A percentile compares a stretch with the other conserved stretches of the same genome.
Evolutionary conservation across 2,329 filamentous ascomycete species (phyloP).

Genomic region (Lachnellula arida): DNA sequence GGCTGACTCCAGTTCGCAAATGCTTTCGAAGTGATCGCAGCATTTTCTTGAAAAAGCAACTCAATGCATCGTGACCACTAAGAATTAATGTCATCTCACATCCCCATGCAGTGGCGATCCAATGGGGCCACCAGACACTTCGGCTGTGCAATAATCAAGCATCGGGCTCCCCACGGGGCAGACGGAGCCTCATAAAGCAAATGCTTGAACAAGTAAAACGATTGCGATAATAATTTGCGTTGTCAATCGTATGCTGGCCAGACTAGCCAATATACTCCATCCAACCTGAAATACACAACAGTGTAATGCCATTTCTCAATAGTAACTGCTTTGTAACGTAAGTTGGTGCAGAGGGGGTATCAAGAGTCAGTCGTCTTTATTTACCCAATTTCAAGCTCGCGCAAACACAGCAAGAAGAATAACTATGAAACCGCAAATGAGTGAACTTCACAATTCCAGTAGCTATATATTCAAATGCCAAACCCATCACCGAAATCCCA

Average conservation of each 20-base stretch:
- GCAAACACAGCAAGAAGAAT: neutral
- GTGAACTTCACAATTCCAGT: neutral
- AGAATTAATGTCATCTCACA: neutral
- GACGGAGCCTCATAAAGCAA: neutral
- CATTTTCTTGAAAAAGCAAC: neutral
- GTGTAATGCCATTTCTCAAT: neutral
- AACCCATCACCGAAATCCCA: neutral
- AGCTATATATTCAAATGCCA: neutral
- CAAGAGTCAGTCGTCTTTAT: no score
- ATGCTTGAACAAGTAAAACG: neutral
- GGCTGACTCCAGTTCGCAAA: neutral
- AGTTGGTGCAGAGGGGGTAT: no score
- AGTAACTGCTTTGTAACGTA: neutral
- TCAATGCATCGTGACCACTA: neutral
- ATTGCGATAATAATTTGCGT: no score
- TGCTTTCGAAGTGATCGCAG: neutral
- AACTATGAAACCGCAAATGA: neutral
- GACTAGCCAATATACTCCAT: no score
- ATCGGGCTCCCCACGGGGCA: neutral
- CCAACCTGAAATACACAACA: no score
- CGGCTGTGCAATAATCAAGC: neutral
- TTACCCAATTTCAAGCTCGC: neutral
- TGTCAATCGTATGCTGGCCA: no score
- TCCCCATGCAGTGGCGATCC: neutral
- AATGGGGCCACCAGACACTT: neutral